Evolutionary conservation across 2,329 filamentous ascomycete genomes (phyloP), one percentile per base, ranked within the genome.

Genomic region (Verticillium isaacii): DNA sequence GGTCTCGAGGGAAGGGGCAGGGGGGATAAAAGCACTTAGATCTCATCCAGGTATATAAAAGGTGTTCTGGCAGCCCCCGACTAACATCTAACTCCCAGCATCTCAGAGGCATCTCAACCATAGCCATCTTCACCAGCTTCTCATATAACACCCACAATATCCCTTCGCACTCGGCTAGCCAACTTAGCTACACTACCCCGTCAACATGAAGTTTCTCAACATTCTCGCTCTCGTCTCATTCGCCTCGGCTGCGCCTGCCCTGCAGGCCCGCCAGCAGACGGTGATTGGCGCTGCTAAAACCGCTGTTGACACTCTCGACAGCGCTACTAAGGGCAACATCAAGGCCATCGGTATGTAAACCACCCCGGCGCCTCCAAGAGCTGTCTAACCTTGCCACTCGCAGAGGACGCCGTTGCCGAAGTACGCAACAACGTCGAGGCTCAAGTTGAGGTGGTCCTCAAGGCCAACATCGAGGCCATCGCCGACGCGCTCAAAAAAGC

Each of bases 381-480:
- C 32, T 17, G 2, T 41, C 45, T 52, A 19, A 52, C 45, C 8
- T 12, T 52, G n/a, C 3, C 2, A 52, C 12, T 8, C 14, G 23
- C 32, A 57, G 55, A 19, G n/a, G 32, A 5, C 9, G 55, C 55
- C 32, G 34, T 57, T n/a, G 32, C 32, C 17, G 32, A 57, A 25
- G 34, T 23, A 6, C 37, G 37, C 17, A 36, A 36, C 32, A 36
- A 23, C 32, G 55, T 57, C n/a, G 32, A 36, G 17, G 55, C 32
- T 12, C n/a, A 34, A 4, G 32, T 57, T 3, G 29, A 23, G 32
- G 55, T 57, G 5, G 29, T 23, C 15, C 32, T 57, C 17, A 32
- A 57, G 55, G 32, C 77, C 15, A 36, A 23, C 55, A 37, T 57
- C 32, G 32, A 36, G 15, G 55, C 32, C 55, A 57, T 57, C n/a